Conservation (phyloP, 305 asterid species). For the Vinca major region DNA sequence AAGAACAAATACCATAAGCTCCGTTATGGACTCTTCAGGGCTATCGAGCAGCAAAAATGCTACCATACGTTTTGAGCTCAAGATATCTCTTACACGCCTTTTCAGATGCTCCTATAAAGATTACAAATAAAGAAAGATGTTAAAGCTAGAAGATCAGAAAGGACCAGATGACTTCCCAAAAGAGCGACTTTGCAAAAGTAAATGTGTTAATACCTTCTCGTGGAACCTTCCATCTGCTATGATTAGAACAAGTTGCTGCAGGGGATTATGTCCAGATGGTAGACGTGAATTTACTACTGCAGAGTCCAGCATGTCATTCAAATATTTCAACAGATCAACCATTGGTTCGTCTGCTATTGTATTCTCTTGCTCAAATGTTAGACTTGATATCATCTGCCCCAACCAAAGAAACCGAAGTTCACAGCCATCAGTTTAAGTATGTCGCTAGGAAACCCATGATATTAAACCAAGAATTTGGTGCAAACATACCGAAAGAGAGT, state of each 20-base stretch:
- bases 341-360: conserved; percentile 70
- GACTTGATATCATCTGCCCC: conserved; percentile 78
- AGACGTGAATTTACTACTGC: conserved; percentile 59
- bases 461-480: neutral
- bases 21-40: conserved; percentile 60
- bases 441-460: neutral
- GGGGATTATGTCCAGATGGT: conserved; percentile 88
- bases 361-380: conserved; percentile 88
- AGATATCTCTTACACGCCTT: conserved; percentile 58
- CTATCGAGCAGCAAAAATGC: conserved; percentile 76
- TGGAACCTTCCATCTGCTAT: conserved; percentile 86
- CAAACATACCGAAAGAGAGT: neutral
- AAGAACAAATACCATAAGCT: conserved; percentile 32
- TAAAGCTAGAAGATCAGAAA: conserved; percentile 3
- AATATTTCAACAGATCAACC: conserved; percentile 70
- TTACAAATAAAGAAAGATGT: neutral
- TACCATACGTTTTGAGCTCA: conserved; percentile 75
- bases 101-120: conserved; percentile 50
- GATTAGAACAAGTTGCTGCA: conserved; percentile 90
- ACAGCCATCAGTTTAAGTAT: neutral
- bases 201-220: conserved; percentile 53
- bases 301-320: conserved; percentile 58
- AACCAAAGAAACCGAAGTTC: conserved; percentile 8
- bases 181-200: neutral
- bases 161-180: neutral